Evolutionary conservation across 768 basidiomycete species (phyloP).

Genomic region (Lentinula lateritia): DNA sequence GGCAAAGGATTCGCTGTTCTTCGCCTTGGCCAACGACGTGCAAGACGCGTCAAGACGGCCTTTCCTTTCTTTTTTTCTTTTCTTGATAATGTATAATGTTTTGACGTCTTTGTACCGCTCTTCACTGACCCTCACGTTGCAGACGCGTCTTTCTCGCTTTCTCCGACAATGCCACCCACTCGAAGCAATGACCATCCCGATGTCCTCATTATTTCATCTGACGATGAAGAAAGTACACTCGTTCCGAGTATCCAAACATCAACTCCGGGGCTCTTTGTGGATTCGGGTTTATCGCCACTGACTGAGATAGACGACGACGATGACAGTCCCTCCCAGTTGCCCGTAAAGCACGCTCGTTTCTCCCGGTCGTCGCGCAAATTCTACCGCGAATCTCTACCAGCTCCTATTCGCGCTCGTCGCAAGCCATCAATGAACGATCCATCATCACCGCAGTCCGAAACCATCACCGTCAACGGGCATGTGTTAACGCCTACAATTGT

Average conservation of each 20-base stretch:
- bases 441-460: background rate
- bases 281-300: background rate
- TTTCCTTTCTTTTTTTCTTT: background rate
- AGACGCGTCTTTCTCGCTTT: background rate
- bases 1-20: background rate
- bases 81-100: background rate
- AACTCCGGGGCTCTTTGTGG: background rate
- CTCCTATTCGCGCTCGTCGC: background rate
- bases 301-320: background rate
- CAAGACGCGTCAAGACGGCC: background rate
- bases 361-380: background rate
- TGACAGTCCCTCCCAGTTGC: background rate
- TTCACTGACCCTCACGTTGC: background rate
- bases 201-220: background rate
- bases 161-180: background rate
- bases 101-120: background rate
- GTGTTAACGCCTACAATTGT: constrained; percentile 40
- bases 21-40: background rate
- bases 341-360: background rate
- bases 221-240: background rate
- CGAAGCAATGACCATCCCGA: background rate
- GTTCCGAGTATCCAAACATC: background rate
- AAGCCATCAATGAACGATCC: background rate
- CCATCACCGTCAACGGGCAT: constrained; percentile 32
- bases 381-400: background rate